phyloP scores from a whole-genome alignment of 2,329 filamentous ascomycete genomes.

The Fusarium pseudograminearum region DNA sequence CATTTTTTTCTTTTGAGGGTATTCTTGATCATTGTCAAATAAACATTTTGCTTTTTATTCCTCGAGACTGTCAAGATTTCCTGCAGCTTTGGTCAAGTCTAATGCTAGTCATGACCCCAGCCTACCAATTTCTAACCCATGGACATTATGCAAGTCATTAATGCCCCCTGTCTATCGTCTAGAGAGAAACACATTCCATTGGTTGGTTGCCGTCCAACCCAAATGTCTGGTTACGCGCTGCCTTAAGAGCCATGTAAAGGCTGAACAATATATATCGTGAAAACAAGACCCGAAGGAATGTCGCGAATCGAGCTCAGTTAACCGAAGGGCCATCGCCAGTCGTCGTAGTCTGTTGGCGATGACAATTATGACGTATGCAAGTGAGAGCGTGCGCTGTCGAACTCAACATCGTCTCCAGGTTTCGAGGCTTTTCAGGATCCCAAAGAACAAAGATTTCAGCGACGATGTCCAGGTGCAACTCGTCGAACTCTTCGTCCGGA shows the following conservation, averaged over 20 bases:
- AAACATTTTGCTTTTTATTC: conserved; percentile 1
- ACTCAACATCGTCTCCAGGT: neutral
- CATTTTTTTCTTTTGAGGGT: neutral
- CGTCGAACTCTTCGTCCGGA: neutral
- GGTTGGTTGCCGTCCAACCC: neutral
- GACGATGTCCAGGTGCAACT: neutral
- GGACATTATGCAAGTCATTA: conserved; percentile 8
- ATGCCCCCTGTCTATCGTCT: neutral
- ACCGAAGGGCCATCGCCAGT: neutral
- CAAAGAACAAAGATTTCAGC: neutral
- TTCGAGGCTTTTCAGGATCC: neutral
- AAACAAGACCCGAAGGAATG: neutral
- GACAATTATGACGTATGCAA: too few relatives aligned
- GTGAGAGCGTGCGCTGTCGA: neutral
- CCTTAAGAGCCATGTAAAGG: neutral
- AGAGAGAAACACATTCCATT: neutral
- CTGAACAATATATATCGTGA: neutral
- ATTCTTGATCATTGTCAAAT: neutral
- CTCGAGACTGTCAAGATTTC: neutral
- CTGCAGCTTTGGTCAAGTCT: neutral
- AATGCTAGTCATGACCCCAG: conserved; percentile 5
- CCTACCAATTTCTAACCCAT: conserved; percentile 3
- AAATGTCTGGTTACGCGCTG: conserved; percentile 1
- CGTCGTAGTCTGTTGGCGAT: neutral
- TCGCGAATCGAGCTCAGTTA: neutral